phyloP scores from a whole-genome alignment of 1,139 yeast genomes.

The Debaryomyces psychrophilus region DNA sequence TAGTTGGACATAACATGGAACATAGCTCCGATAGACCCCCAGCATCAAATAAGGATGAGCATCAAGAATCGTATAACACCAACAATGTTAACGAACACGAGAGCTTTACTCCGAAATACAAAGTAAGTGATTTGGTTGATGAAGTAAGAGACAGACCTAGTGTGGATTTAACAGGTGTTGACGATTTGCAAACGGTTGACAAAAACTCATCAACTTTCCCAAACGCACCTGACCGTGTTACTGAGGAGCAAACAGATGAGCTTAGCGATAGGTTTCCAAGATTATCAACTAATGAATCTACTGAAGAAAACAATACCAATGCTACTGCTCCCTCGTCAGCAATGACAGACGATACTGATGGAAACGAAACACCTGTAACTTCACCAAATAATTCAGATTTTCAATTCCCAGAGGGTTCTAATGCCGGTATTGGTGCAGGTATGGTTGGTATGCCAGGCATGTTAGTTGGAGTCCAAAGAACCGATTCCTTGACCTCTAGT shows the following conservation, averaged over 20 bases:
- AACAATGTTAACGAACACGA: background rate
- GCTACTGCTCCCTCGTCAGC: slow-evolving; percentile 42
- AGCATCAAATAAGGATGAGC: background rate
- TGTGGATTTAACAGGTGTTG: slow-evolving; percentile 35
- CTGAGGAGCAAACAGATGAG: slow-evolving; percentile 15
- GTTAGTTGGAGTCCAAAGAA: slow-evolving; percentile 52
- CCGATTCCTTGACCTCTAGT: slow-evolving; percentile 85
- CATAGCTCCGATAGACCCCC: background rate
- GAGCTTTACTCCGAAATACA: background rate
- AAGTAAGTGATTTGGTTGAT: slow-evolving; percentile 25
- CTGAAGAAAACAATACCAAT: slow-evolving; percentile 23
- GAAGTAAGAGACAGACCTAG: slow-evolving; percentile 29
- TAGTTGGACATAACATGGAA: slow-evolving; percentile 4
- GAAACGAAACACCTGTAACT: slow-evolving; percentile 56
- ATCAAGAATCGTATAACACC: slow-evolving; percentile 4
- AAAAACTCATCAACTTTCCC: slow-evolving; percentile 7
- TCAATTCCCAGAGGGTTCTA: slow-evolving; percentile 52
- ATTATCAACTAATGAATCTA: slow-evolving; percentile 20
- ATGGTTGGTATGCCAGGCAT: slow-evolving; percentile 54
- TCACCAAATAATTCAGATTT: slow-evolving; percentile 59
- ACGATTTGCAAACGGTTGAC: slow-evolving; percentile 22
- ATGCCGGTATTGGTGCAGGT: slow-evolving; percentile 42
- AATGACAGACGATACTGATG: slow-evolving; percentile 36
- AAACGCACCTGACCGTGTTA: slow-evolving; percentile 9
- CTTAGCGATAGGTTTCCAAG: slow-evolving; percentile 23